phyloP scores from a whole-genome alignment of 2,329 filamentous ascomycete species.

The Exophiala viscosa region DNA sequence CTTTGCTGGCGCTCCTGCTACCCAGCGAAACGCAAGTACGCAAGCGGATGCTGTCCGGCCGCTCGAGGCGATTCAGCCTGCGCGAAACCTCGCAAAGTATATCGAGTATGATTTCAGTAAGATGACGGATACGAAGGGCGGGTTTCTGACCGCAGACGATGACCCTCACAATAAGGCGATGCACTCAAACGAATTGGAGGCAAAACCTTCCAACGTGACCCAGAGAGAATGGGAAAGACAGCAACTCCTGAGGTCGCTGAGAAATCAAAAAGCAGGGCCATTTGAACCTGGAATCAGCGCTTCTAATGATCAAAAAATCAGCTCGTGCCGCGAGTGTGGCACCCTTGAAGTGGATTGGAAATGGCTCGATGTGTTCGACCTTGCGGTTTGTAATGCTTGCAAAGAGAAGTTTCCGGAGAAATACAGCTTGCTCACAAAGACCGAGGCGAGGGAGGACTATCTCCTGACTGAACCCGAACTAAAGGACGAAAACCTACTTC shows the following conservation, averaged over 20 bases:
- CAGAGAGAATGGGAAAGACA: constrained; percentile 85
- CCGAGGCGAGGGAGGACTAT: constrained; percentile 93
- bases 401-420: constrained; percentile 89
- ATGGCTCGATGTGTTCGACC: constrained; percentile 80
- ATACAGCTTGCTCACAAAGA: constrained; percentile 94
- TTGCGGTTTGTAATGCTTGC: constrained; percentile 73
- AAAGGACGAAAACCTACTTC: constrained; percentile 79
- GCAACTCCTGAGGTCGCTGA: constrained; percentile 68
- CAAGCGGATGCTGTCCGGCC: constrained; percentile 34
- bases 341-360: constrained; percentile 89
- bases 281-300: constrained; percentile 88
- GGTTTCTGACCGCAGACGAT: constrained; percentile 85
- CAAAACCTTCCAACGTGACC: constrained; percentile 83
- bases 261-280: constrained; percentile 70
- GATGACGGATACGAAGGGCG: constrained; percentile 97
- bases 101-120: constrained; percentile 97
- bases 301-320: constrained; percentile 59
- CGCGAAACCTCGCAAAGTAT: constrained; percentile 85
- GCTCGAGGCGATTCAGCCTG: constrained; percentile 61
- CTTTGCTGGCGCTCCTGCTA: constrained; percentile 58
- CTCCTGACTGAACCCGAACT: constrained; percentile 90
- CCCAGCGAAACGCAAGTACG: constrained; percentile 64
- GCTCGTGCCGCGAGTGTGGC: constrained; percentile 78
- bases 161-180: constrained; percentile 84
- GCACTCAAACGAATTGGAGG: constrained; percentile 55